Evolutionary conservation across 495 filamentous ascomycete genomes (phyloP).

Genomic region (Daldinia loculata): DNA sequence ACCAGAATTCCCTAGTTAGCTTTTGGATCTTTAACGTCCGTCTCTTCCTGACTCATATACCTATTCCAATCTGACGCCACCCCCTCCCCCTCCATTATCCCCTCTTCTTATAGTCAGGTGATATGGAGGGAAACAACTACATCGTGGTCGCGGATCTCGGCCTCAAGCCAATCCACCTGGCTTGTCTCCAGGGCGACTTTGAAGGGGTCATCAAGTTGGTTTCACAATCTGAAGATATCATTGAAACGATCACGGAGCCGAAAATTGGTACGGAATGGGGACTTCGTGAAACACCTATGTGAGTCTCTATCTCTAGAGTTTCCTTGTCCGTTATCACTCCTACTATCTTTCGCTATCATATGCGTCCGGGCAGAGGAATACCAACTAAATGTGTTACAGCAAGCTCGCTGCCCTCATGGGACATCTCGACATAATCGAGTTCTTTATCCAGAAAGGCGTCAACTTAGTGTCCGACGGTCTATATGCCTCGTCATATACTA

Average conservation of each 20-base stretch:
- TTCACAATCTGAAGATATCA: conserved; percentile 1
- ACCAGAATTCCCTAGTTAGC: neutral
- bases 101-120: neutral
- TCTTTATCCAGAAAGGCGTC: conserved; percentile 29
- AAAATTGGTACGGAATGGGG: conserved; percentile 6
- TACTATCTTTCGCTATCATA: neutral
- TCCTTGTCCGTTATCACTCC: neutral
- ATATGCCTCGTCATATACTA: conserved; percentile 27
- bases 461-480: conserved; percentile 19
- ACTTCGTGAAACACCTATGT: conserved; percentile 34
- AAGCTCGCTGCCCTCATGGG: conserved; percentile 41
- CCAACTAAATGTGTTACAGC: neutral
- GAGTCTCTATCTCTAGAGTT: neutral
- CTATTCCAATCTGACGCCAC: neutral
- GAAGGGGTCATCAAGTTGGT: conserved; percentile 21
- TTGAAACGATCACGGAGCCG: conserved; percentile 16
- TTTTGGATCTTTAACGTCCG: neutral
- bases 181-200: conserved; percentile 29
- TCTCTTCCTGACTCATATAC: neutral
- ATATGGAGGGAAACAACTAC: conserved; percentile 6
- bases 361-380: neutral
- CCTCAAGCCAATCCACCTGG: conserved; percentile 27
- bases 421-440: conserved; percentile 33
- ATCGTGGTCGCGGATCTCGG: conserved; percentile 20
- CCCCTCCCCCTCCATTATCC: neutral